Percentiles rank a stretch among this genome's conserved stretches.
Conservation (phyloP, 2,329 filamentous ascomycete species). For the Neonectria coccinea region DNA sequence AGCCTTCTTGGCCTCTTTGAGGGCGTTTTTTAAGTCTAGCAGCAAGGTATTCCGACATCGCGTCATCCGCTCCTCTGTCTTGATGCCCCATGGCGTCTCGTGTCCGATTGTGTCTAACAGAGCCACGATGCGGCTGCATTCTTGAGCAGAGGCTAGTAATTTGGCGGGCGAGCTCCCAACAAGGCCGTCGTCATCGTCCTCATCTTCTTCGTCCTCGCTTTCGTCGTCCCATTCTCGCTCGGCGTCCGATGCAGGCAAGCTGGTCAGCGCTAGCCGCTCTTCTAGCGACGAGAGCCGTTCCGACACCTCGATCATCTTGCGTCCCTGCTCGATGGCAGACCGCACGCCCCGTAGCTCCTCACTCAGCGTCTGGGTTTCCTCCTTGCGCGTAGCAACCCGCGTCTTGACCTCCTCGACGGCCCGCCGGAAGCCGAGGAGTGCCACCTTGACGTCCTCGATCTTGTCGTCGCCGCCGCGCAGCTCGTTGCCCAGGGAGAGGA, state of each 20-base stretch:
- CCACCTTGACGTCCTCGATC: conserved; percentile 89
- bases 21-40: conserved; percentile 65
- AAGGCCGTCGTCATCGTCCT: conserved; percentile 48
- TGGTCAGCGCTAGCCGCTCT: conserved; percentile 68
- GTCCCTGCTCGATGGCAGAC: conserved; percentile 69
- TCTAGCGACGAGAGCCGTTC: conserved; percentile 73
- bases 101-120: conserved; percentile 60
- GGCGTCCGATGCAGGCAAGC: conserved; percentile 41
- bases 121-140: conserved; percentile 57
- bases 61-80: conserved; percentile 63
- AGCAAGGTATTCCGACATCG: conserved; percentile 68
- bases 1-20: conserved; percentile 58
- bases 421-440: conserved; percentile 84
- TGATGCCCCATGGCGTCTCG: conserved; percentile 62
- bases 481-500: conserved; percentile 84
- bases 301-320: conserved; percentile 75
- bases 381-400: conserved; percentile 71
- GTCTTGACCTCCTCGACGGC: conserved; percentile 81
- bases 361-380: conserved; percentile 72
- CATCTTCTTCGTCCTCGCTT: conserved; percentile 56
- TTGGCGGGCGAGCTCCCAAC: conserved; percentile 61
- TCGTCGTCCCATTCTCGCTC: conserved; percentile 50
- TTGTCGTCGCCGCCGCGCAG: conserved; percentile 90
- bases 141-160: conserved; percentile 58
- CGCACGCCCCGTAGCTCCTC: conserved; percentile 75